These are phyloP conservation scores for Ascoidea rubescens DNA, from an alignment of 805 yeast genomes.

Conservation along the genomic window DNA sequence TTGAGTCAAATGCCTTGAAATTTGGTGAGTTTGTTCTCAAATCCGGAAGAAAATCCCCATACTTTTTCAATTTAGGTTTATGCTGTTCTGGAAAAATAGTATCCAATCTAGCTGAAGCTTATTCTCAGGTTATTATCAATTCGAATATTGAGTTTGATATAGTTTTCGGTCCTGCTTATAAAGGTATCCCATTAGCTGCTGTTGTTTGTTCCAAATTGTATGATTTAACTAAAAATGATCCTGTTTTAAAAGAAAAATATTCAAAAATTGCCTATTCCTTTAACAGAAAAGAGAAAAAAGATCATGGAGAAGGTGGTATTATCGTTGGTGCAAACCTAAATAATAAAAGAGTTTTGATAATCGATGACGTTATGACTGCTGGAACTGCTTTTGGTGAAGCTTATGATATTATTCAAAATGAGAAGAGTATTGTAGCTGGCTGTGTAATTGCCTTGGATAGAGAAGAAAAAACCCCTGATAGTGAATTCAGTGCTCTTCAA, in stretches of 20 bases:
- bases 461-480: constrained; percentile 71
- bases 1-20: constrained; percentile 68
- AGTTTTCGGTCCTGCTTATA: constrained; percentile 94
- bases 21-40: constrained; percentile 86
- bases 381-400: constrained; percentile 98
- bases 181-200: constrained; percentile 93
- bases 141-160: constrained; percentile 80
- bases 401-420: constrained; percentile 55
- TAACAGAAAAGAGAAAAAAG: constrained; percentile 93
- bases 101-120: constrained; percentile 73
- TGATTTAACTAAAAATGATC: constrained; percentile 44
- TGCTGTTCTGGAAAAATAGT: constrained; percentile 71
- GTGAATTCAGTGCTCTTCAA: constrained; percentile 65
- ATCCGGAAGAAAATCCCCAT: constrained; percentile 90
- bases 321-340: constrained; percentile 75
- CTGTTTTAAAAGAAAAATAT: constrained; percentile 42
- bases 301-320: constrained; percentile 96
- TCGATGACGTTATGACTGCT: constrained; percentile 97
- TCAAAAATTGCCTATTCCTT: constrained; percentile 74
- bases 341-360: constrained; percentile 65
- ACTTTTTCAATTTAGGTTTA: constrained; percentile 88
- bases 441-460: constrained; percentile 88
- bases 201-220: constrained; percentile 85
- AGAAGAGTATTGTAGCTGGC: constrained; percentile 66
- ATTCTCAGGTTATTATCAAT: constrained; percentile 76